Evolutionary conservation across 208 protist genomes (phyloP).

Genomic region (Trypanosoma cruzi): DNA sequence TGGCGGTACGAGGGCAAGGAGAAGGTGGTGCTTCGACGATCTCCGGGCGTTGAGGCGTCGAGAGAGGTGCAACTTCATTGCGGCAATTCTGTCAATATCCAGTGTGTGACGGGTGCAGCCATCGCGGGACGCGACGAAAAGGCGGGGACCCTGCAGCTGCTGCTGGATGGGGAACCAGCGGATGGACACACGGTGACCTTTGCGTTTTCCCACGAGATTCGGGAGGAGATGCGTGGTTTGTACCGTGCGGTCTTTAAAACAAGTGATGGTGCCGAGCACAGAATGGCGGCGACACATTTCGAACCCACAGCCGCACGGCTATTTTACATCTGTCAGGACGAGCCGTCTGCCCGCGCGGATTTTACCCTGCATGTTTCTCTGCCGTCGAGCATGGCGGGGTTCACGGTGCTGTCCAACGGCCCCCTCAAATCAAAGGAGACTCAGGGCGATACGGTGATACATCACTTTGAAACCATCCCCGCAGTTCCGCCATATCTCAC

Average conservation of each 20-base stretch:
- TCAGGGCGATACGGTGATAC: constrained; percentile 32
- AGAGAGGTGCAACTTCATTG: constrained; percentile 72
- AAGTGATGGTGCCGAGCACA: constrained; percentile 71
- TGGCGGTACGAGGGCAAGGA: constrained; percentile 80
- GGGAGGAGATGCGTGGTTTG: constrained; percentile 92
- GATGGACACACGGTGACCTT: constrained; percentile 51
- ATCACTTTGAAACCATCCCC: constrained; percentile 88
- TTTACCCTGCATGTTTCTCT: constrained; percentile 93
- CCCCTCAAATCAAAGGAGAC: constrained; percentile 50
- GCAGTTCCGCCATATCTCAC: constrained; percentile 97
- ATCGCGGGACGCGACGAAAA: constrained; percentile 46
- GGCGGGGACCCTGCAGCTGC: constrained; percentile 60
- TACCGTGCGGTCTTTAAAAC: constrained; percentile 79
- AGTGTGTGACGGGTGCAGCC: constrained; percentile 45
- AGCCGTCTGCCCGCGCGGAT: constrained; percentile 95
- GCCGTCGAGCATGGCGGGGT: constrained; percentile 56
- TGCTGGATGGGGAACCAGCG: constrained; percentile 28
- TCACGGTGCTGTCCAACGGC: constrained; percentile 83
- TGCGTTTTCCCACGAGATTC: constrained; percentile 79
- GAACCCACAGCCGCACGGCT: constrained; percentile 94
- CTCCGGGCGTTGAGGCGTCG: constrained; percentile 27
- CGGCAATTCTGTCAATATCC: constrained; percentile 57
- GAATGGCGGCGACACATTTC: constrained; percentile 96
- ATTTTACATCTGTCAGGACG: constrained; percentile 97
- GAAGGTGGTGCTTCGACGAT: constrained; percentile 55